Evolutionary conservation across 1,284 basidiomycete species (phyloP).

Genomic region (Cutaneotrichosporon daszewskae): DNA sequence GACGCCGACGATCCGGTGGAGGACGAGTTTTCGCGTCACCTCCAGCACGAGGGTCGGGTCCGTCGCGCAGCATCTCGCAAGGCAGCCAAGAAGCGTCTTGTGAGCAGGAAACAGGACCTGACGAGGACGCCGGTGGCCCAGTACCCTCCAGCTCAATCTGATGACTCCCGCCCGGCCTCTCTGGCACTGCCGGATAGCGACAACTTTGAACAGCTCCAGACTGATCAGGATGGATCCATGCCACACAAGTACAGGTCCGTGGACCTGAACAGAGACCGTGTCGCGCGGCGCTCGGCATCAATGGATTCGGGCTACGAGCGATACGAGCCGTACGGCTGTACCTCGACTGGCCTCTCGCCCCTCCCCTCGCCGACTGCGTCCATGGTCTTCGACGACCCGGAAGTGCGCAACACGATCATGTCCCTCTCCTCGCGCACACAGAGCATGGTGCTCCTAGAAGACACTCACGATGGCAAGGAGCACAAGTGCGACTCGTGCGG

Average conservation of each 20-base stretch:
- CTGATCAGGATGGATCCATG: no score
- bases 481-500: constrained; percentile 7
- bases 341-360: no score
- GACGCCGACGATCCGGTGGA: constrained; percentile 67
- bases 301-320: no score
- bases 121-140: no score
- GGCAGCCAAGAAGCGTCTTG: neutral
- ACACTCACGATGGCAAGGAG: constrained; percentile 10
- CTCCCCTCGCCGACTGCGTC: neutral
- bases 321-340: constrained; percentile 6
- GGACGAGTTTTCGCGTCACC: constrained; percentile 55
- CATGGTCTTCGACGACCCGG: constrained; percentile 1
- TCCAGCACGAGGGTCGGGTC: constrained; percentile 64
- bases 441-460: constrained; percentile 13
- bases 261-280: neutral
- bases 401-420: constrained; percentile 6
- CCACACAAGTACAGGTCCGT: no score
- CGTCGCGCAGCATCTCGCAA: constrained; percentile 55
- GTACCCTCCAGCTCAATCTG: no score
- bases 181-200: neutral
- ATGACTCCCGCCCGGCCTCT: no score
- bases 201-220: neutral
- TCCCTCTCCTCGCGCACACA: constrained; percentile 11
- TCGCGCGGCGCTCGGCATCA: no score
- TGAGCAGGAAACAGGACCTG: no score